A percentile compares a stretch with the other conserved stretches of the same genome.
These are phyloP conservation scores for Cutaneotrichosporon spelunceum DNA, from an alignment of 1,284 basidiomycete genomes.

Conservation along the genomic window DNA sequence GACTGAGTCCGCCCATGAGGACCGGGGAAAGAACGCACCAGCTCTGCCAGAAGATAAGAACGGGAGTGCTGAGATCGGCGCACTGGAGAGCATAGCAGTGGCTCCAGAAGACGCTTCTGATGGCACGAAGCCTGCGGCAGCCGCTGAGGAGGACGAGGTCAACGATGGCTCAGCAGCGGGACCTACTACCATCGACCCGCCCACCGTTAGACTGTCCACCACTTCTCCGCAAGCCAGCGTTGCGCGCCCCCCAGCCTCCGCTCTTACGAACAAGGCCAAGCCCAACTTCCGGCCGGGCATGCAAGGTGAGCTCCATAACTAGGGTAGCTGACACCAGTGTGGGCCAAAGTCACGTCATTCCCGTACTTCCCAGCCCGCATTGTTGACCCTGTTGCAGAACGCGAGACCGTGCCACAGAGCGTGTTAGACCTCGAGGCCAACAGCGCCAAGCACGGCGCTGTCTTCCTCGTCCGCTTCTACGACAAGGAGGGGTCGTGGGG, in stretches of 20 bases:
- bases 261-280: background rate
- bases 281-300: conserved; percentile 35
- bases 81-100: too few species aligned
- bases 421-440: conserved; percentile 53
- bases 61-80: too few species aligned
- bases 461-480: conserved; percentile 64
- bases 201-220: background rate
- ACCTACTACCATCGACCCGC: background rate
- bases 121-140: background rate
- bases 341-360: conserved; percentile 46
- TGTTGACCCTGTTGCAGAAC: conserved; percentile 50
- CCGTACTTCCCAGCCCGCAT: conserved; percentile 53
- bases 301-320: conserved; percentile 33
- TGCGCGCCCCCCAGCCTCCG: background rate
- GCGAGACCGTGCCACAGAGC: conserved; percentile 56
- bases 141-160: conserved; percentile 1
- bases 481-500: conserved; percentile 63
- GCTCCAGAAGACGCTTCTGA: background rate
- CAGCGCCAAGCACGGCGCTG: conserved; percentile 24
- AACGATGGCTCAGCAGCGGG: background rate
- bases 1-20: background rate
- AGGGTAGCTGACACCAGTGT: conserved; percentile 34
- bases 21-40: too few species aligned
- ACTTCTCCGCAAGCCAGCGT: background rate
- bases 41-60: background rate